Base-by-base conservation (phyloP, 495 filamentous ascomycete species). In the Astrothelium macrocarpum region DNA sequence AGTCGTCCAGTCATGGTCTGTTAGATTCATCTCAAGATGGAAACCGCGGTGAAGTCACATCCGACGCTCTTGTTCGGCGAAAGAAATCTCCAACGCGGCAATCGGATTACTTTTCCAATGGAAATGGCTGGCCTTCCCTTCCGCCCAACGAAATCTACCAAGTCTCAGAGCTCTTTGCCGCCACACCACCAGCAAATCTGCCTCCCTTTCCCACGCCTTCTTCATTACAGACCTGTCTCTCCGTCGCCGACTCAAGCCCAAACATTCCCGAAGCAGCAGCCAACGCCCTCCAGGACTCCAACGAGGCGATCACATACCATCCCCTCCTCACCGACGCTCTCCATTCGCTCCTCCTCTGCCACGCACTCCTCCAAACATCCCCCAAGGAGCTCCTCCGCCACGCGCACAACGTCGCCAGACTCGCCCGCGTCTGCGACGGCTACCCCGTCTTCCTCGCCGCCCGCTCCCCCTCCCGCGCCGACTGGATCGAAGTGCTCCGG, bases 401-500 rank as follows among this genome's bases (percentile, higher is more conserved):
- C 69, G 87, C 88, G 0, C 79, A 89, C 73, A 91, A 90, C 82
- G 88, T 86, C 9, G 86, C 87, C 23, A 84, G 88, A 1, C 82
- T 91, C 18, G 80, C 84, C 2, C 82, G 88, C 42, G 79, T 90
- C 25, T 84, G 84, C 60, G 88, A 91, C 71, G 89, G 89, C 18
- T 90, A 89, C 70, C 89, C 89, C 0, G 82, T 90, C 60, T 90
- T 92, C 69, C 84, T 90, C 60, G 82, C 87, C 7, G 84, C 86
- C 28, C 80, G 88, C 32, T 87, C 82, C 3, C 87, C 87, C 1
- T 84, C 85, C 4, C 82, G 89, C 32, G 82, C 86, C 7, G 89
- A 92, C 72, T 92, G 89, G 89, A 82, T 88, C 53, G 88, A 92
- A 73, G 79, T 90, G 2, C 72, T 92, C 1, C 84, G 85, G 9